Percentiles rank a stretch among this genome's conserved stretches.
These are phyloP conservation scores for Elsinoe australis DNA, from an alignment of 2,329 filamentous ascomycete genomes.

Conservation along the genomic window DNA sequence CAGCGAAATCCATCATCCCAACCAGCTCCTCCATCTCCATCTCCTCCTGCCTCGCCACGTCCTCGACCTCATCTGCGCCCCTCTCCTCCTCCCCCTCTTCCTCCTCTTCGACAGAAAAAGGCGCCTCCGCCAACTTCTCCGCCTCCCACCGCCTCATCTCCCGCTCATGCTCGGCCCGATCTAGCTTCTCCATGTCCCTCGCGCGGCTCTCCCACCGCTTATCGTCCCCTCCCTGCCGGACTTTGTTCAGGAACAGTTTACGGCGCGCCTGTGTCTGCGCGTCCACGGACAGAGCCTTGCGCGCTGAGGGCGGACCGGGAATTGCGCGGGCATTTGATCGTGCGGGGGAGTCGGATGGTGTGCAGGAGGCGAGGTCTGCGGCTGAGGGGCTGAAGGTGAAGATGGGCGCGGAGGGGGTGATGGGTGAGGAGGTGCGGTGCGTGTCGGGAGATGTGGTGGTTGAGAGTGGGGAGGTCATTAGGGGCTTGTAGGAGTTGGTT, in stretches of 20 bases:
- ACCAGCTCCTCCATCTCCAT: constrained; percentile 14
- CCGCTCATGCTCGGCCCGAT: constrained; percentile 7
- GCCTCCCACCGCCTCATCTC: constrained; percentile 6
- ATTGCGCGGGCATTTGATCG: background rate
- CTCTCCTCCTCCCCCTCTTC: background rate
- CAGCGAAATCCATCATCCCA: background rate
- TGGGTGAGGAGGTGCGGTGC: background rate
- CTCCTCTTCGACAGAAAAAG: background rate
- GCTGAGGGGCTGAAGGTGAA: background rate
- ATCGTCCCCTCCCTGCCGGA: constrained; percentile 11
- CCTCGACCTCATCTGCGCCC: constrained; percentile 2
- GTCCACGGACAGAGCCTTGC: background rate
- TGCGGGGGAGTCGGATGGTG: background rate
- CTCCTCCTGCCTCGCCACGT: constrained; percentile 5
- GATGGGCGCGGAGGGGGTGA: background rate
- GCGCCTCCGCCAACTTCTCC: background rate
- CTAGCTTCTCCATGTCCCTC: constrained; percentile 2
- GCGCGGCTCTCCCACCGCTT: background rate
- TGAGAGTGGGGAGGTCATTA: constrained; percentile 4
- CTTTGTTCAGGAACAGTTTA: constrained; percentile 4
- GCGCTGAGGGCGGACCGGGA: background rate
- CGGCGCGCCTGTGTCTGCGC: background rate
- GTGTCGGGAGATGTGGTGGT: background rate
- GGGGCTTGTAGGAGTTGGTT: background rate
- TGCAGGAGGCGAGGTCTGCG: background rate